A percentile compares a stretch with the other conserved stretches of the same genome.
These are phyloP conservation scores for Hypoxylon sp. DNA, from an alignment of 2,329 filamentous ascomycete genomes.

Conservation along the genomic window DNA sequence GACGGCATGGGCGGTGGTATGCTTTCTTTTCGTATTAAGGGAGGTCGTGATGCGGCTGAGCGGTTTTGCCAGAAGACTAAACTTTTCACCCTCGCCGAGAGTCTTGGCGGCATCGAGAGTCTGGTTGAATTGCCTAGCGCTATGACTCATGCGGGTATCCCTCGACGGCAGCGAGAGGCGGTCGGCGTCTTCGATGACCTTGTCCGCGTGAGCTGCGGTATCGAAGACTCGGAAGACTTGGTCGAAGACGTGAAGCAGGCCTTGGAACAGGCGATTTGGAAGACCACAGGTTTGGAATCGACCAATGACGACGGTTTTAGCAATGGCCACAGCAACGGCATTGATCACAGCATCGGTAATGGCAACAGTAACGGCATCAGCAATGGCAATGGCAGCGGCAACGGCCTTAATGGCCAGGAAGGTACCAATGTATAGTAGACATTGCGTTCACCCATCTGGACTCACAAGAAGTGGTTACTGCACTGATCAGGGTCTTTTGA, in stretches of 20 bases:
- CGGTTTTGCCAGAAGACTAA: slow-evolving; percentile 89
- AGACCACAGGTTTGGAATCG: slow-evolving; percentile 11
- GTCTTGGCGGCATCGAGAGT: slow-evolving; percentile 89
- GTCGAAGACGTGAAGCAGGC: slow-evolving; percentile 84
- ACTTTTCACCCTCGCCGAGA: slow-evolving; percentile 94
- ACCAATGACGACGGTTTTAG: too few relatives aligned
- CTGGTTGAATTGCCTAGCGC: slow-evolving; percentile 90
- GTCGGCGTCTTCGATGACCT: slow-evolving; percentile 96
- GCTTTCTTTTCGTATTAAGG: slow-evolving; percentile 93
- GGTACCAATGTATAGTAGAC: too few relatives aligned
- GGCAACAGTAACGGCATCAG: too few relatives aligned
- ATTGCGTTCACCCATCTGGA: too few relatives aligned
- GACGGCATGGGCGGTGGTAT: slow-evolving; percentile 95
- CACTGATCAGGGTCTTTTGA: too few relatives aligned
- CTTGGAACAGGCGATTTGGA: slow-evolving; percentile 73
- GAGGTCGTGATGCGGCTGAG: slow-evolving; percentile 85
- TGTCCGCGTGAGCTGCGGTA: slow-evolving; percentile 89
- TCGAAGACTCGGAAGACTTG: slow-evolving; percentile 90
- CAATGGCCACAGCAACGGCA: slow-evolving; percentile 34
- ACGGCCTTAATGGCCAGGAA: too few relatives aligned
- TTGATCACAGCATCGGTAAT: too few relatives aligned
- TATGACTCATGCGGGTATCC: slow-evolving; percentile 98
- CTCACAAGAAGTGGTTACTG: too few relatives aligned
- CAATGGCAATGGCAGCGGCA: too few relatives aligned
- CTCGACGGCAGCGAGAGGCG: slow-evolving; percentile 85